A percentile compares a stretch with the other conserved stretches of the same genome.
phyloP scores from a whole-genome alignment of 345 rosid species.

The Noccaea bulbosa region DNA sequence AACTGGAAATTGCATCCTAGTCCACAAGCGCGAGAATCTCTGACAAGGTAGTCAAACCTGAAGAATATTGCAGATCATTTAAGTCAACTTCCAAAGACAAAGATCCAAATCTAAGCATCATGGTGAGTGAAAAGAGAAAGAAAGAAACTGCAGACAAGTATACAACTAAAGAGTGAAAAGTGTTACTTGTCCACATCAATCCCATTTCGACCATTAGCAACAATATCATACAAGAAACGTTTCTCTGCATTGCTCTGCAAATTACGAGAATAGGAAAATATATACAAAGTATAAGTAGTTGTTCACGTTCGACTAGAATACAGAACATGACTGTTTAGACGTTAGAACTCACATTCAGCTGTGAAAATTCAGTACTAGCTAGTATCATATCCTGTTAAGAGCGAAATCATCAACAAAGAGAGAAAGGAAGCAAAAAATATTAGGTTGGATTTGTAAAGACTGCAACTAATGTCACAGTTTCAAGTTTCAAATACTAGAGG shows the following conservation, averaged over 20 bases:
- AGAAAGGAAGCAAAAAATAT: conserved; percentile 19
- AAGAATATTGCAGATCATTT: background rate
- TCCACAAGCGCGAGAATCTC: conserved; percentile 94
- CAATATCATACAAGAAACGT: conserved; percentile 88
- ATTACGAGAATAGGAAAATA: conserved; percentile 24
- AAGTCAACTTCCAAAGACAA: conserved; percentile 1
- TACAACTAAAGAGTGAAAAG: background rate
- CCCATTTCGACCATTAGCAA: conserved; percentile 97
- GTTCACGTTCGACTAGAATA: conserved; percentile 18
- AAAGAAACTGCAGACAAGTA: conserved; percentile 34
- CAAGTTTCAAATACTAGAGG: conserved; percentile 17
- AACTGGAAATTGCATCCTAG: conserved; percentile 85
- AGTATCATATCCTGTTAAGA: conserved; percentile 82
- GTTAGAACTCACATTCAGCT: conserved; percentile 56
- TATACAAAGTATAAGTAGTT: conserved; percentile 28
- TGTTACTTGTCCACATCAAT: conserved; percentile 93
- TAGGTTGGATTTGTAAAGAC: conserved; percentile 3
- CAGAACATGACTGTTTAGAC: conserved; percentile 3
- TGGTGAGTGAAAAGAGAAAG: conserved; percentile 11
- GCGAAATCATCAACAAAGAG: conserved; percentile 26
- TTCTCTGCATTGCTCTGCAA: conserved; percentile 65
- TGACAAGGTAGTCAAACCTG: conserved; percentile 95
- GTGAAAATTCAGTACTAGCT: conserved; percentile 68
- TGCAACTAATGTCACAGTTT: conserved; percentile 10
- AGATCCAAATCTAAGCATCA: background rate